phyloP scores from a whole-genome alignment of 108 stramenopile genomes.

The Nitzschia sp. region DNA sequence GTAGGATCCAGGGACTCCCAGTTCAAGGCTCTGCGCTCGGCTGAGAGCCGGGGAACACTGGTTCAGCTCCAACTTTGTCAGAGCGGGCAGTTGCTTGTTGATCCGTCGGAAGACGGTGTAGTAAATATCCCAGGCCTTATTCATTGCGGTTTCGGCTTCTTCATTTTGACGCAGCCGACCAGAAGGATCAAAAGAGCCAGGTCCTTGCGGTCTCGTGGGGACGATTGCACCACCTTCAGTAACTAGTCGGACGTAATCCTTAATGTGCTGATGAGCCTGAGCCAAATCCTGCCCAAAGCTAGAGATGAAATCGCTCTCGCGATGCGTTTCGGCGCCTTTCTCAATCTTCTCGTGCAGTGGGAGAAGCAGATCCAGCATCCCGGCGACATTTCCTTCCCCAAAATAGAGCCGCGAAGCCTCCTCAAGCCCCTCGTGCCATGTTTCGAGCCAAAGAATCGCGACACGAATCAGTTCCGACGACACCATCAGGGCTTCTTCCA shows the following conservation, averaged over 20 bases:
- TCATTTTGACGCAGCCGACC: conserved; percentile 58
- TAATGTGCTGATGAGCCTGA: conserved; percentile 76
- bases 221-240: conserved; percentile 59
- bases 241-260: conserved; percentile 61
- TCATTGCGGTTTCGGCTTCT: conserved; percentile 87
- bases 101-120: conserved; percentile 94
- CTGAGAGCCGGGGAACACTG: conserved; percentile 91
- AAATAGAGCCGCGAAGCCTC: conserved; percentile 92
- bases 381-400: conserved; percentile 93
- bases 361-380: conserved; percentile 87
- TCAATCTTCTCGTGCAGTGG: conserved; percentile 87
- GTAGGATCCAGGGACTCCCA: conserved; percentile 98
- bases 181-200: conserved; percentile 38
- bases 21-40: conserved; percentile 81
- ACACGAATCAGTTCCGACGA: conserved; percentile 97
- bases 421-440: conserved; percentile 97
- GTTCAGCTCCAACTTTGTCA: conserved; percentile 88
- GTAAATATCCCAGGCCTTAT: conserved; percentile 97
- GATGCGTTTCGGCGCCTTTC: conserved; percentile 73
- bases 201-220: conserved; percentile 53
- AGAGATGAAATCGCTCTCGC: conserved; percentile 83
- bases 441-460: conserved; percentile 98
- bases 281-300: conserved; percentile 78
- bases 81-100: conserved; percentile 89
- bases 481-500: conserved; percentile 95